phyloP scores from a whole-genome alignment of 768 basidiomycete species.

The Fomitopsis serialis region DNA sequence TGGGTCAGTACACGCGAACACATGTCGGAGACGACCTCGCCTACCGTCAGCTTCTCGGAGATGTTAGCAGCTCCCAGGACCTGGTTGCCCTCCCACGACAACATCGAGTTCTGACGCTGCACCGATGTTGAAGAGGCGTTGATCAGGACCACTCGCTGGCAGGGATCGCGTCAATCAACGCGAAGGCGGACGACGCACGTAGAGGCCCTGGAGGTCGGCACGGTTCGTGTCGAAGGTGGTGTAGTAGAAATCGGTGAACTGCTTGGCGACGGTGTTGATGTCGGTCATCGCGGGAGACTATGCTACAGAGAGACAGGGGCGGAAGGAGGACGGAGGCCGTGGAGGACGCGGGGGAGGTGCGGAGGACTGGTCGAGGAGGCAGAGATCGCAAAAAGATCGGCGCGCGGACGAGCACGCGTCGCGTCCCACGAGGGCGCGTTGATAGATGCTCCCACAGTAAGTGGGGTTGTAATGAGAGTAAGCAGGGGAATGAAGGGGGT shows the following conservation, averaged over 20 bases:
- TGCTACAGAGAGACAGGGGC: conserved; percentile 12
- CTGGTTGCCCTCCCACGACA: conserved; percentile 70
- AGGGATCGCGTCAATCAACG: conserved; percentile 21
- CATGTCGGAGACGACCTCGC: conserved; percentile 6
- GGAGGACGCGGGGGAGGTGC: background rate
- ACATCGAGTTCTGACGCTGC: conserved; percentile 79
- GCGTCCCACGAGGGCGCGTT: background rate
- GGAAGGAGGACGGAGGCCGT: conserved; percentile 8
- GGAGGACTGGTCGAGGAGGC: background rate
- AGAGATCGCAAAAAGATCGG: background rate
- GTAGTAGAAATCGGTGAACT: conserved; percentile 86
- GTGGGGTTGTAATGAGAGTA: background rate
- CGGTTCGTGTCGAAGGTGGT: conserved; percentile 66
- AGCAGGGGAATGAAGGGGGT: background rate
- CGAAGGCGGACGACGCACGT: conserved; percentile 52
- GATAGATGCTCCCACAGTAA: conserved; percentile 2
- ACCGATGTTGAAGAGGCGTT: conserved; percentile 3
- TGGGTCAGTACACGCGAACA: background rate
- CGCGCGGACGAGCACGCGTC: background rate
- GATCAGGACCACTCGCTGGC: conserved; percentile 2
- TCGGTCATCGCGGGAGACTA: conserved; percentile 53
- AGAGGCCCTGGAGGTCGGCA: conserved; percentile 51
- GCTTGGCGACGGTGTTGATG: conserved; percentile 65
- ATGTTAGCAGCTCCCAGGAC: conserved; percentile 53
- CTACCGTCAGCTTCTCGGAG: conserved; percentile 69